A percentile compares a stretch with the other conserved stretches of the same genome.
Evolutionary conservation across 805 yeast species (phyloP).

Genomic region (Sugiyamaella floridensis): DNA sequence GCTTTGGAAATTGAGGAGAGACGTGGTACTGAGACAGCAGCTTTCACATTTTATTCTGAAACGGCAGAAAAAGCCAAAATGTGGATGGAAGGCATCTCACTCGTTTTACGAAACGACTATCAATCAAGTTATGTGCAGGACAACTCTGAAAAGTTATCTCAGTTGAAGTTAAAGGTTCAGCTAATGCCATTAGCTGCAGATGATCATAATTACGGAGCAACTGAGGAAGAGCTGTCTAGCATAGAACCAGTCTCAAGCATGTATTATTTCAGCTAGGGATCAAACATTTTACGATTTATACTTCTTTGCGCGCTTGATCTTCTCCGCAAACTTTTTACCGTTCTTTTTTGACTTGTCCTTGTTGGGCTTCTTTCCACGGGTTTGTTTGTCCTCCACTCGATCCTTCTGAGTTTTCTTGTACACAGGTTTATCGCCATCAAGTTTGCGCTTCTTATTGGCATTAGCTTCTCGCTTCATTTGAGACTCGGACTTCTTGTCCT

Average conservation of each 20-base stretch:
- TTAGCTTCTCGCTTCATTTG: conserved; percentile 27
- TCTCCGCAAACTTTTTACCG: conserved; percentile 19
- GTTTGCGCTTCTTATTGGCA: conserved; percentile 52
- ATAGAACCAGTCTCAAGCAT: neutral
- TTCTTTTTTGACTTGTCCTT: conserved; percentile 27
- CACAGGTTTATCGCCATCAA: conserved; percentile 48
- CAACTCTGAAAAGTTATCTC: conserved; percentile 40
- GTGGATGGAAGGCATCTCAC: conserved; percentile 74
- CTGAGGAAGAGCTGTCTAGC: neutral
- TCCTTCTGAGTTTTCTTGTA: conserved; percentile 79
- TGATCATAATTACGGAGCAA: neutral
- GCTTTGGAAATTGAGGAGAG: neutral
- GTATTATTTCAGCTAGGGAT: neutral
- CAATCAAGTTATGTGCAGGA: conserved; percentile 39
- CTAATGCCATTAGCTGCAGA: conserved; percentile 18
- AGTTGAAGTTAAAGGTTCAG: conserved; percentile 45
- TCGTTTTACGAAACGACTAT: conserved; percentile 36
- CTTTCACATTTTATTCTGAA: conserved; percentile 61
- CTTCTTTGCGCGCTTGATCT: conserved; percentile 18
- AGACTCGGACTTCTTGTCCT: conserved; percentile 37
- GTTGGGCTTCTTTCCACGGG: conserved; percentile 21
- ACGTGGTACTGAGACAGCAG: conserved; percentile 22
- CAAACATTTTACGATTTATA: conserved; percentile 9
- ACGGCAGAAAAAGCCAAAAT: conserved; percentile 59
- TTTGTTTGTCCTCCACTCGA: conserved; percentile 44